Percentiles rank a stretch among this genome's conserved stretches.
Conservation (phyloP, 495 filamentous ascomycete genomes). For the Hypoxylon intermedium region DNA sequence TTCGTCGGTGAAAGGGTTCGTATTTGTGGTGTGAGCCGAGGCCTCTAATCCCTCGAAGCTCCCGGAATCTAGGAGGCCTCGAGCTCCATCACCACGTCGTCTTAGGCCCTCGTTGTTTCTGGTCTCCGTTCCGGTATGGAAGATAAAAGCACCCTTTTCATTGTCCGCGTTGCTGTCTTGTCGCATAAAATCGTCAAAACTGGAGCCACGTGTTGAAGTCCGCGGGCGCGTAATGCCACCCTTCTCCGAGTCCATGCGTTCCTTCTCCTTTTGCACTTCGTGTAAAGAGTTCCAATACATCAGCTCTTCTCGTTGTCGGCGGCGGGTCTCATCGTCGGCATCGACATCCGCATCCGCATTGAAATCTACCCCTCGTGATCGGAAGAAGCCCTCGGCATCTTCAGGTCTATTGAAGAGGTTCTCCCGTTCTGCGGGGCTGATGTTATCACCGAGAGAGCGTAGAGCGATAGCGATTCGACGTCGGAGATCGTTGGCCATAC, state of each 20-base stretch:
- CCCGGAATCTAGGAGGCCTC: too few species aligned
- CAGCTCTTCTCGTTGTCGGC: conserved; percentile 74
- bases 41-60: too few species aligned
- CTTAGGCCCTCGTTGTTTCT: conserved; percentile 51
- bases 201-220: conserved; percentile 41
- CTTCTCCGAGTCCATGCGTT: conserved; percentile 32
- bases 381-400: conserved; percentile 63
- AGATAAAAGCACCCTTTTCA: conserved; percentile 58
- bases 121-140: conserved; percentile 55
- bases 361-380: conserved; percentile 49
- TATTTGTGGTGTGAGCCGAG: conserved; percentile 59
- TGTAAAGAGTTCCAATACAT: conserved; percentile 67
- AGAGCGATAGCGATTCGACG: conserved; percentile 80
- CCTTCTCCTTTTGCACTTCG: conserved; percentile 47
- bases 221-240: conserved; percentile 4
- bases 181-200: conserved; percentile 63
- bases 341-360: conserved; percentile 66
- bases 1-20: conserved; percentile 69
- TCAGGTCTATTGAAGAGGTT: conserved; percentile 64
- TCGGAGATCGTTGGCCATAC: conserved; percentile 76
- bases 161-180: conserved; percentile 50
- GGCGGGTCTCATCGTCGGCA: conserved; percentile 71
- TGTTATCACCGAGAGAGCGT: conserved; percentile 77
- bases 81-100: conserved; percentile 56
- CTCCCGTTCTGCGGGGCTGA: conserved; percentile 64